A percentile compares a stretch with the other conserved stretches of the same genome.
These are phyloP conservation scores for Calonectria montana DNA, from an alignment of 2,329 filamentous ascomycete species.

Conservation along the genomic window DNA sequence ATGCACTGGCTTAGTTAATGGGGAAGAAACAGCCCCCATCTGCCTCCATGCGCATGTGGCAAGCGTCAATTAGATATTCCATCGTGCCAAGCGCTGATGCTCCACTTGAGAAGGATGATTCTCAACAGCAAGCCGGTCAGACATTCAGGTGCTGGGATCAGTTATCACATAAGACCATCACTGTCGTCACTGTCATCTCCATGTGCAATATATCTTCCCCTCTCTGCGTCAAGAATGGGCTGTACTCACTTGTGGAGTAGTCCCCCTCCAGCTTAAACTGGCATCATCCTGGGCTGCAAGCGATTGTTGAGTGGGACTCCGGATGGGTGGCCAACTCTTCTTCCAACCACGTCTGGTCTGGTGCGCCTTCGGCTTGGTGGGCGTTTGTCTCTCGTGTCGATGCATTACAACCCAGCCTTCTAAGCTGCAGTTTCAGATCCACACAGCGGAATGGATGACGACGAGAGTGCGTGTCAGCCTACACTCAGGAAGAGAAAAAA, in stretches of 20 bases:
- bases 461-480: conserved; percentile 13
- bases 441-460: conserved; percentile 13
- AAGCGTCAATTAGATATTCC: not conserved
- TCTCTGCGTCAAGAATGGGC: not conserved
- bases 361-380: not conserved
- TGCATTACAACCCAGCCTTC: not conserved
- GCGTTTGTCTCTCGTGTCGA: not conserved
- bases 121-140: not conserved
- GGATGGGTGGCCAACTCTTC: not conserved
- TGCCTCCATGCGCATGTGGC: not conserved
- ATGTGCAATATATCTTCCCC: not conserved
- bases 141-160: not conserved
- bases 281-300: not conserved
- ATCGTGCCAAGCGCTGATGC: not conserved
- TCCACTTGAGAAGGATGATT: conserved; percentile 4
- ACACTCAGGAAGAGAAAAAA: not conserved
- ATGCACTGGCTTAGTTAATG: not conserved
- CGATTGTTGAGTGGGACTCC: not conserved
- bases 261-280: not conserved
- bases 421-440: conserved; percentile 2
- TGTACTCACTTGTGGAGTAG: conserved; percentile 15
- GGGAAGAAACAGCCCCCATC: not conserved
- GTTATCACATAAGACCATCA: conserved; percentile 2
- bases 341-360: not conserved
- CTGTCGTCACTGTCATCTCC: conserved; percentile 1